Evolutionary conservation across 805 yeast genomes (phyloP), one percentile per base, ranked within the genome.

Genomic region (Lipomyces spencermartinsiae): DNA sequence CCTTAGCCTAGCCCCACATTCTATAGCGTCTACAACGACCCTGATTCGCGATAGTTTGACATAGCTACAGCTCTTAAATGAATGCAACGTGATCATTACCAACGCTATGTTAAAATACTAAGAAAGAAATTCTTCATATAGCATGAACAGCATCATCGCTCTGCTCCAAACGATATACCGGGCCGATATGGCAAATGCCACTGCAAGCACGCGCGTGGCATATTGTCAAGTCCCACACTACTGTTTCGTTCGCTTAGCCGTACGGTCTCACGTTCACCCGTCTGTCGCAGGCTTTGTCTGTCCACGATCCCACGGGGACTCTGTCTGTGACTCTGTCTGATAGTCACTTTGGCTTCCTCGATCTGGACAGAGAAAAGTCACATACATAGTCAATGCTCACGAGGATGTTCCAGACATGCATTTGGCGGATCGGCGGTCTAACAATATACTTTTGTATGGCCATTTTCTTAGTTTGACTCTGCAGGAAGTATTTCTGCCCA

Each of bases 171-270:
- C n/a, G 22, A 43, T 5, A 19, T 10, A 12, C 43, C 12, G 43
- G 43, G 43, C 43, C 43, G 43, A 37, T 37, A 37, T 7, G 10
- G 39, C 14, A 14, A 35, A 35, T 35, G 9, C 14, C 9, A 14
- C 43, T 4, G 43, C 9, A 37, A 37, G 12, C 43, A 16, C 43
- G 14, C 16, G 43, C 9, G 16, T 1, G 4, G 39, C 39, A 12
- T 2, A 12, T 37, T 37, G 4, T 6, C 43, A 37, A 16, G 5
- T 37, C 16, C 43, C 12, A 12, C 43, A 5, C 43, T 37, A 1
- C 16, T 43, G 49, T 43, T n/a, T 43, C 49, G 49, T 19, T 43
- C 49, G 49, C 49, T 43, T 16, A 43, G 49, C 49, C 49, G 49
- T 43, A 43, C 7, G 19, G 49, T 43, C 9, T 37, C 43, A 37